These are phyloP conservation scores for Candida manassasensis DNA, from an alignment of 805 yeast genomes.

Conservation along the genomic window DNA sequence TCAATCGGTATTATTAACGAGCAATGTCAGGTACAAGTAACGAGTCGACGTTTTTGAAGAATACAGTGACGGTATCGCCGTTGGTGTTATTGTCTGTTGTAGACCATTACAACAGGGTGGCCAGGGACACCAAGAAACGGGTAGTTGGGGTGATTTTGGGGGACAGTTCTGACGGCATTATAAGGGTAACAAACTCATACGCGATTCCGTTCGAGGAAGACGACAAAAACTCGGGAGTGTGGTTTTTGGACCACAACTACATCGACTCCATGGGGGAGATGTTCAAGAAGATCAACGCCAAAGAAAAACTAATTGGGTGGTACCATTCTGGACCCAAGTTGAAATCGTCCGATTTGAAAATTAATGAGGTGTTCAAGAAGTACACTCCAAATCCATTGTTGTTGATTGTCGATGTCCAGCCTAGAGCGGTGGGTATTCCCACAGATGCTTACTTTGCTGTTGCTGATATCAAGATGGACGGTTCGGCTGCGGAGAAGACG, in stretches of 20 bases:
- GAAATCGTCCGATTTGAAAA: conserved; percentile 80
- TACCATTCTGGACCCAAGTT: conserved; percentile 97
- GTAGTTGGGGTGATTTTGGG: conserved; percentile 95
- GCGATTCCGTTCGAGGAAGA: conserved; percentile 99
- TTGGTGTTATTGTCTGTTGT: conserved; percentile 88
- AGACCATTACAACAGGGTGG: conserved; percentile 89
- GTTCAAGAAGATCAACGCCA: conserved; percentile 97
- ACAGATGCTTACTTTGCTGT: conserved; percentile 92
- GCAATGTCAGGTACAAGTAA: conserved; percentile 9
- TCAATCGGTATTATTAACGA: no score
- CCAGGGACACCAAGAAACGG: conserved; percentile 65
- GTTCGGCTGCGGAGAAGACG: conserved; percentile 86
- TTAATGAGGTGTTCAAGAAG: conserved; percentile 81
- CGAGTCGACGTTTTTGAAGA: conserved; percentile 37
- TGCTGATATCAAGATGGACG: conserved; percentile 95
- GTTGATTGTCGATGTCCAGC: conserved; percentile 87
- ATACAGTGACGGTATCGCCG: conserved; percentile 89
- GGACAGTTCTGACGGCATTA: conserved; percentile 51
- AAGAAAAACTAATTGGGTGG: conserved; percentile 97
- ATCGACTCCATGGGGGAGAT: conserved; percentile 95
- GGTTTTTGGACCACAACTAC: conserved; percentile 96
- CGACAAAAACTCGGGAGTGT: conserved; percentile 81
- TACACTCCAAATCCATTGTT: conserved; percentile 79
- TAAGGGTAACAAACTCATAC: conserved; percentile 84
- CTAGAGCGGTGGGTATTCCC: conserved; percentile 82